Base-by-base conservation (phyloP, 306 rosid genomes). In the Vachellia collinsii region DNA sequence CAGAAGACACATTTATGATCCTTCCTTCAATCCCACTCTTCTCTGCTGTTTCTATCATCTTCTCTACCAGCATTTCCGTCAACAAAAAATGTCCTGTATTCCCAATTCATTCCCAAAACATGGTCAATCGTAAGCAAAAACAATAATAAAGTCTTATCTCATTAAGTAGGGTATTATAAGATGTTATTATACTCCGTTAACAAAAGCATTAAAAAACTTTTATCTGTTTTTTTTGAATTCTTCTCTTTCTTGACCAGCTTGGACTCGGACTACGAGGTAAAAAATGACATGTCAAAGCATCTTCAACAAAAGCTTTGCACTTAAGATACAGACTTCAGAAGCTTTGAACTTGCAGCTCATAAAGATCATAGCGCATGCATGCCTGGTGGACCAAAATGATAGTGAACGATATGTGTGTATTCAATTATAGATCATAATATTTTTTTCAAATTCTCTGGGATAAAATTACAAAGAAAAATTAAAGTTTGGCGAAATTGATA, bases 1-100 rank as follows among this genome's bases (percentile, higher is more conserved):
- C 90, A 13, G 99, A 95, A 43, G 99, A 89, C 70, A 95, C 92
- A 56, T 90, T 95, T 25, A 95, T 86, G 75, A 95, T 95, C 85
- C 97, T 95, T 84, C 99, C 98, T 87, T 88, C 76, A 63, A 90
- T 81, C 7, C 93, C 87, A 44, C 91, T 92, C 79, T 85, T 82
- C 76, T 91, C 90, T 67, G 98, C 90, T 11, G 97, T 91, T 80
- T 89, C 94, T 87, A 93, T 85, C 98, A 95, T 95, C 75, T 88
- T 95, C 39, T 95, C 97, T 80, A 93, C 9, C 69, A 95, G 85
- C 50, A 80, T 87, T 88, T 92, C 97, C 70, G 99, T 95, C 37
- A 95, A 81, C 59, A 93, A 74, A 82, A 86, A 87, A 79, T 95
- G 99, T 11, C 99, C 99, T 94, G 94, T 83, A 82, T 20, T 56